Base-by-base conservation (phyloP, 1,284 basidiomycete genomes). In the Leucoagaricus sp. region DNA sequence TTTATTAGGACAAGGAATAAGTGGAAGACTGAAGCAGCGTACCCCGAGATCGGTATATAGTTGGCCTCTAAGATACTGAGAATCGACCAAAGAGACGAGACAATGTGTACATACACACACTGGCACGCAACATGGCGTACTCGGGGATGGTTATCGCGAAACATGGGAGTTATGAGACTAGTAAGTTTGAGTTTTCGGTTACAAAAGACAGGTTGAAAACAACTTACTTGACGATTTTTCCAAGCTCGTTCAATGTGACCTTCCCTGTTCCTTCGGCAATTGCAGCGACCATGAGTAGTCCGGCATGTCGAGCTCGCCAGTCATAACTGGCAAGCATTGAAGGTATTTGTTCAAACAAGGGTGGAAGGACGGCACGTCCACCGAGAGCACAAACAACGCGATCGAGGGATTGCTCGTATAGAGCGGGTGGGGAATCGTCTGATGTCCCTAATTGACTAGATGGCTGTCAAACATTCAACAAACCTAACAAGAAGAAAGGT, bases 71-170 rank as follows among this genome's bases (percentile, higher is more conserved):
- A 6, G 33, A 29, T 17, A 13, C 17, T 19, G 23, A 21, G 41
- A 55, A 50, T 21, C 26, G 5, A 48, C 26, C n/a, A 44, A 56
- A 52, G 46, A 58, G 33, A 49, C 23, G 23, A 34, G 1, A 34
- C 4, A 44, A 34, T 50, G 19, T 9, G 4, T 21, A 79, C 85
- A 67, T 75, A 91, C 89, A 94, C 78, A 78, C 91, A 93, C 72
- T 94, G 92, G 69, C 91, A 91, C 40, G 93, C 91, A 1, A 89
- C 91, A 67, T 87, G 89, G 26, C 91, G 80, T 1, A 94, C 92
- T 2, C 93, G 79, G 0, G 92, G 91, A 73, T 94, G 87, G 0
- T 84, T 68, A 67, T 94, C 93, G 45, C 74, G 74, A 65, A 93
- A 92, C 75, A 87, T 83, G 0, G 90, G 89, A 0, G 81, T 81